Evolutionary conservation across 225 moss, liverwort and hornwort species (phyloP).

Genomic region (Thuidium tamariscinum): DNA sequence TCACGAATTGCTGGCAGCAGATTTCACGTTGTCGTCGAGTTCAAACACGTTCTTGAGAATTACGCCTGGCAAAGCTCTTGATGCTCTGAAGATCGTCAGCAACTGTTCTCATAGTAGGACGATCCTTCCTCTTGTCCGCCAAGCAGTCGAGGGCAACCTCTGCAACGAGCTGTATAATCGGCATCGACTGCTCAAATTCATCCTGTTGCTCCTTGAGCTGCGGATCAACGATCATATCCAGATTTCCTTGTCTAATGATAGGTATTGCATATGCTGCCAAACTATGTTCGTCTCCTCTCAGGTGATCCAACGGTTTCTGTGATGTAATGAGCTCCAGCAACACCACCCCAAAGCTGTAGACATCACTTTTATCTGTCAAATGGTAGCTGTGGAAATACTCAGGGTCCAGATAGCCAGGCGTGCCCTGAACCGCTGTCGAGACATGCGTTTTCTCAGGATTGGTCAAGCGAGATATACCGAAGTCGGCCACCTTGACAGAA

Average conservation of each 20-base stretch:
- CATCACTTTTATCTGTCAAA: slow-evolving; percentile 86
- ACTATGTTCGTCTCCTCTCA: slow-evolving; percentile 33
- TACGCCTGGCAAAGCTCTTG: slow-evolving; percentile 28
- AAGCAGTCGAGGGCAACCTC: slow-evolving; percentile 43
- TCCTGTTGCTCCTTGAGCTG: slow-evolving; percentile 21
- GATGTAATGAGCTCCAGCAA: slow-evolving; percentile 77
- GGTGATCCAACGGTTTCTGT: slow-evolving; percentile 38
- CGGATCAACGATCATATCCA: slow-evolving; percentile 38
- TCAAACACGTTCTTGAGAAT: neutral
- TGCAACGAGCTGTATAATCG: slow-evolving; percentile 28
- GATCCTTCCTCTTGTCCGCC: slow-evolving; percentile 38
- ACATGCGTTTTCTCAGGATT: slow-evolving; percentile 77
- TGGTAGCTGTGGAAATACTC: slow-evolving; percentile 81
- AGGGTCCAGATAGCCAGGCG: slow-evolving; percentile 74
- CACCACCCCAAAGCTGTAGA: slow-evolving; percentile 92
- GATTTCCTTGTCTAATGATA: slow-evolving; percentile 11
- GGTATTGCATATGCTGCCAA: slow-evolving; percentile 40
- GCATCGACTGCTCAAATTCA: slow-evolving; percentile 10
- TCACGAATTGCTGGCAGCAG: neutral
- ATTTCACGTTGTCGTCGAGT: neutral
- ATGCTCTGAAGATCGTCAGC: slow-evolving; percentile 39
- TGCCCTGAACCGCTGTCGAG: slow-evolving; percentile 69
- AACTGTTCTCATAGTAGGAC: slow-evolving; percentile 39
- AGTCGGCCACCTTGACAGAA: slow-evolving; percentile 71
- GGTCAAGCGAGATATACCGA: slow-evolving; percentile 80